Percentiles rank a stretch among this genome's conserved stretches.
Evolutionary conservation across 225 moss, liverwort and hornwort genomes (phyloP).

Genomic region (Lunularia cruciata): DNA sequence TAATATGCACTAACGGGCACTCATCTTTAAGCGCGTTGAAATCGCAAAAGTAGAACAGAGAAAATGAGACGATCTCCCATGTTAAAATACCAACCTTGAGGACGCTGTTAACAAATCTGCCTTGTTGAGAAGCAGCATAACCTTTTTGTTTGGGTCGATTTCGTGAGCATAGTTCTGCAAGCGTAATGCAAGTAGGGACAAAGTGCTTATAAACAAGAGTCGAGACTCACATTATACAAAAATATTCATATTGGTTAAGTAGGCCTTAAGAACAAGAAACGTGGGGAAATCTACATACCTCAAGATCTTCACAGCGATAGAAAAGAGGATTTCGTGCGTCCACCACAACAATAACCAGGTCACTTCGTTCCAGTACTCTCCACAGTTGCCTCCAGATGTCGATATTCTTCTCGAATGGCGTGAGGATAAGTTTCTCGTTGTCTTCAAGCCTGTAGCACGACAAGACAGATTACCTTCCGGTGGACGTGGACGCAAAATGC

Average conservation of each 20-base stretch:
- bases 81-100: constrained; percentile 46
- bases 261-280: not conserved
- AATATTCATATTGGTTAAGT: not conserved
- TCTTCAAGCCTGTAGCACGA: constrained; percentile 65
- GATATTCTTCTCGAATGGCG: constrained; percentile 96
- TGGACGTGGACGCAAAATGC: no score
- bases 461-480: no score
- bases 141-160: constrained; percentile 69
- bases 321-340: constrained; percentile 95
- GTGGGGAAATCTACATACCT: constrained; percentile 62
- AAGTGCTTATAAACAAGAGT: not conserved
- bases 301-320: constrained; percentile 91
- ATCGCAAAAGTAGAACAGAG: no score
- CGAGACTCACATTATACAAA: not conserved
- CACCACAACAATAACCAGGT: constrained; percentile 94
- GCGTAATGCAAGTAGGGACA: not conserved
- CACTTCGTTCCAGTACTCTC: constrained; percentile 96
- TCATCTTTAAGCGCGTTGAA: no score
- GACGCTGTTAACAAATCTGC: constrained; percentile 73
- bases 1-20: no score
- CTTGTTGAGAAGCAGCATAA: constrained; percentile 86
- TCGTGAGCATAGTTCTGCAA: constrained; percentile 66
- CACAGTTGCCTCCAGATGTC: constrained; percentile 99
- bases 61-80: no score
- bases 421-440: constrained; percentile 83